A percentile compares a stretch with the other conserved stretches of the same genome.
Evolutionary conservation across 129 eudicot species (phyloP).

Genomic region (Rutidosis leptorrhynchoides): DNA sequence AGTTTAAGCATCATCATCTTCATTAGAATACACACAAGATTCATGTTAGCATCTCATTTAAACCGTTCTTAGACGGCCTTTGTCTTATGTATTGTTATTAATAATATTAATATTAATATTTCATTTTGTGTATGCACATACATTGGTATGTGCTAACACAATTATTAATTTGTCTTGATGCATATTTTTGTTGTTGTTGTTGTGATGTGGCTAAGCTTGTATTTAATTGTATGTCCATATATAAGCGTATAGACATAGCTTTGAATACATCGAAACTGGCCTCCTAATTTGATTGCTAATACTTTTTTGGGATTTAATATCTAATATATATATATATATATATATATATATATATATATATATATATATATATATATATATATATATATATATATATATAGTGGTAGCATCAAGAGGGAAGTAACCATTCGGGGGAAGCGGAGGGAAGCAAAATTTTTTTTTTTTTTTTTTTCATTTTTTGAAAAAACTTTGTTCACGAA

Average conservation of each 20-base stretch:
- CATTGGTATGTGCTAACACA: conserved; percentile 11
- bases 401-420: too few species aligned
- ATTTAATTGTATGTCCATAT: not conserved
- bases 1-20: not conserved
- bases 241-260: not conserved
- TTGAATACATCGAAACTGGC: not conserved
- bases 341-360: too few species aligned
- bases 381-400: too few species aligned
- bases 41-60: not conserved
- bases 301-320: conserved; percentile 4
- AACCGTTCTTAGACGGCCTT: conserved; percentile 1
- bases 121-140: not conserved
- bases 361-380: too few species aligned
- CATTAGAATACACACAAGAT: not conserved
- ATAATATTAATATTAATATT: conserved; percentile 5
- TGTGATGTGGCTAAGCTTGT: not conserved
- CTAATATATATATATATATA: too few species aligned
- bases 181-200: conserved; percentile 10
- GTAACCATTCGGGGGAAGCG: too few species aligned
- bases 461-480: too few species aligned
- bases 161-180: not conserved
- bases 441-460: too few species aligned
- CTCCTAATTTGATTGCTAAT: not conserved
- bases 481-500: too few species aligned
- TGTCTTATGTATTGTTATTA: not conserved